Conservation (phyloP, 306 rosid species). For the Prunus armeniaca region DNA sequence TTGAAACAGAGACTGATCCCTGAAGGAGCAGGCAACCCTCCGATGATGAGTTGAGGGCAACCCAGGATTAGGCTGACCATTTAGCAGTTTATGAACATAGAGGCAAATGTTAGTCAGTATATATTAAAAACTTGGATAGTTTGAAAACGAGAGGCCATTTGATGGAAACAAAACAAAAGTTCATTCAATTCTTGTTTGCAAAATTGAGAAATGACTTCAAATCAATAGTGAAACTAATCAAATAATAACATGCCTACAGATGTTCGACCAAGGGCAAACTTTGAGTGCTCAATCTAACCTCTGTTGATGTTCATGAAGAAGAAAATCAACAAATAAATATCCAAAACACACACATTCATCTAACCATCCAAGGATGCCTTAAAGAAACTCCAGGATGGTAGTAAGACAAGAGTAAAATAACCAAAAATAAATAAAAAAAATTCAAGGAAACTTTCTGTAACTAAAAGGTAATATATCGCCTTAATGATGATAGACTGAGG, state of each 20-base stretch:
- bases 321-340: neutral
- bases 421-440: neutral
- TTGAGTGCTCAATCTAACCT: neutral
- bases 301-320: neutral
- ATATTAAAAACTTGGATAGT: too few species aligned
- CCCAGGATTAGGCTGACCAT: conserved; percentile 79
- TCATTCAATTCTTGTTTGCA: neutral
- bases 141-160: neutral
- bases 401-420: neutral
- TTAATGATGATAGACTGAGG: conserved; percentile 15
- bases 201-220: neutral
- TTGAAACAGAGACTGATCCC: conserved; percentile 90
- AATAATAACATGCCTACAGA: neutral
- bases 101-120: conserved; percentile 11
- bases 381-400: neutral
- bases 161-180: neutral
- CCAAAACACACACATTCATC: neutral
- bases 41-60: conserved; percentile 95
- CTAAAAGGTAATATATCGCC: neutral
- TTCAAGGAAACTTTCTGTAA: neutral
- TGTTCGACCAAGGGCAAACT: neutral
- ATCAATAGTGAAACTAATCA: neutral
- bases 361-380: neutral
- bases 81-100: conserved; percentile 31
- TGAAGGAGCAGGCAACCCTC: conserved; percentile 90